Base-by-base conservation (phyloP, 2,329 filamentous ascomycete species). In the Didymella pinodella region DNA sequence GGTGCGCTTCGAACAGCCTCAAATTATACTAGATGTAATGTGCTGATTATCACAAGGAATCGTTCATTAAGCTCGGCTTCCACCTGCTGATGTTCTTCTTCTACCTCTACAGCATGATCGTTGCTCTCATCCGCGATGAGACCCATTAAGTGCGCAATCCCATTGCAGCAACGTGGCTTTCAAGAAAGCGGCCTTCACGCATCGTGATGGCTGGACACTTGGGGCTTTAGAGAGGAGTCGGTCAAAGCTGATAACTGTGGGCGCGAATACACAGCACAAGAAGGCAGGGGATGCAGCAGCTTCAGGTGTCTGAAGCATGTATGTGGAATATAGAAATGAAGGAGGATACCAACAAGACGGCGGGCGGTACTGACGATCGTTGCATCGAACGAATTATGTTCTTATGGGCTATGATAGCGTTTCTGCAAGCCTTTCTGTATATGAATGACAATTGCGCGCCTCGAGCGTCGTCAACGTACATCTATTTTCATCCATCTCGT, bases 71-170 rank as follows among this genome's bases (percentile, higher is more conserved):
- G 84, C 91, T 99, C 43, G 95, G 94, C 56, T 99, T 99, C 86
- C 95, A 99, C 81, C 85, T 99, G 61, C 80, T 99, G 82, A 97
- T 99, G 93, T 99, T 99, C 87, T 99, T 99, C 88, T 99, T 98
- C 87, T 99, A 99, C 83, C 90, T 99, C 57, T 97, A 97, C 87
- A 96, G 91, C 89, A 96, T 95, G 91, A 95, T 95, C 71, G 94
- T 97, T 65, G 94, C 95, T 67, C 86, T 99, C 64, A 99, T 99
- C 84, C 89, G 90, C 75, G 95, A 98, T 80, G 95, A 99, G 82
- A 87, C 90, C 61, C 87, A 93, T 80, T 96, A 69, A 76, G 73
- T 54, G 63, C 76, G 71, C 74, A 12, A 28, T 7, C 22, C 47
- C 11, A 16, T 53, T 22, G 44, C 31, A 14, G 52, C 48, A 48